These are phyloP conservation scores for Trichoderma pleuroti DNA, from an alignment of 2,329 filamentous ascomycete genomes.

Conservation along the genomic window DNA sequence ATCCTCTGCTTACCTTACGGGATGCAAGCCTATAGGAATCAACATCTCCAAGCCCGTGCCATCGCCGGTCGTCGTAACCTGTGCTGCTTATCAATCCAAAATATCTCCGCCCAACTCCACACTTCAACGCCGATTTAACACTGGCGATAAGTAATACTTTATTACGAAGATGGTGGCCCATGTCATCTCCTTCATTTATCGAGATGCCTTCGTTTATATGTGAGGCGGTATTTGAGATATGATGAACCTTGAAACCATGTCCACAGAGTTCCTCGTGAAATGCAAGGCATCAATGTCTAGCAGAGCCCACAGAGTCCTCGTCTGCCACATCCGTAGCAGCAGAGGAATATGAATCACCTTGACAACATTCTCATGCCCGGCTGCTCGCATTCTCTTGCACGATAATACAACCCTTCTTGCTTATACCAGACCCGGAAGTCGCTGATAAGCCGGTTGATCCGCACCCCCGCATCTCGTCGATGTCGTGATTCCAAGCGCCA, in stretches of 20 bases:
- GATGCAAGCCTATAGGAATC: not conserved
- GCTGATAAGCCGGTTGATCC: not conserved
- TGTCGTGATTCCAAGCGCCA: constrained; percentile 13
- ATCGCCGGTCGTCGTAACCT: not conserved
- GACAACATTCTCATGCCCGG: not conserved
- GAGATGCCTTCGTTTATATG: not conserved
- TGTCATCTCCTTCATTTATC: not conserved
- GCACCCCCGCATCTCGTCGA: constrained; percentile 16
- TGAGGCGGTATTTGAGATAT: not conserved
- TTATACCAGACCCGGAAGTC: not conserved
- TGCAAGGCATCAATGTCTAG: not conserved
- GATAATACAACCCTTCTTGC: not conserved
- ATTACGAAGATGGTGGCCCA: not conserved
- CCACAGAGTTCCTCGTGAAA: not conserved
- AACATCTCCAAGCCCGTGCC: not conserved
- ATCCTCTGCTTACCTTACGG: not conserved
- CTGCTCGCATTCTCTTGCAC: not conserved
- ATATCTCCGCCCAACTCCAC: not conserved
- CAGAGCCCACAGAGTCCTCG: not conserved
- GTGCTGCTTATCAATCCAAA: not conserved
- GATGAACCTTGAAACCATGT: not conserved
- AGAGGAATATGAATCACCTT: not conserved
- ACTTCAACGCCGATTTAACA: not conserved
- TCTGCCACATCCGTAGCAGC: not conserved
- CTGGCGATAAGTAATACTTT: too few species aligned